Percentiles rank a stretch among this genome's conserved stretches.
Conservation (phyloP, 345 rosid species). For the Excoecaria agallocha region DNA sequence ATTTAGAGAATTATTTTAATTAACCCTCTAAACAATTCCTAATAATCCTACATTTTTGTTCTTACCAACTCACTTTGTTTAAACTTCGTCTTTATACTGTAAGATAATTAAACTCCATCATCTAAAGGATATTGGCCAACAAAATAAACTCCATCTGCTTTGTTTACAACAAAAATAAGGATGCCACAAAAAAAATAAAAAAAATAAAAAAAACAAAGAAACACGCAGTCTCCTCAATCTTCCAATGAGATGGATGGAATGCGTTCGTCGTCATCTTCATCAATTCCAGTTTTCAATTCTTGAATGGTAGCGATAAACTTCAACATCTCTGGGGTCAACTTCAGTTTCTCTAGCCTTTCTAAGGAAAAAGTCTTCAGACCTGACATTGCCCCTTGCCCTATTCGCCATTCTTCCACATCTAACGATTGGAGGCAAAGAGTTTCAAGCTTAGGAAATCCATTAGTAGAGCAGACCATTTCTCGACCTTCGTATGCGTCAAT, state of each 20-base stretch:
- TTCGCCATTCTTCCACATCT: not conserved
- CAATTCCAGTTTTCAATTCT: not conserved
- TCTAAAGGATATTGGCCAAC: too few species aligned
- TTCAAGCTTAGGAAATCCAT: conserved; percentile 18
- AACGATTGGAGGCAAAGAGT: not conserved
- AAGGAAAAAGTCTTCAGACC: not conserved
- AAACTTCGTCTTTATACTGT: too few species aligned
- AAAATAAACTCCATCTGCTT: too few species aligned
- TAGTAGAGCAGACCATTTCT: conserved; percentile 15
- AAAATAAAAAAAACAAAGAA: too few species aligned
- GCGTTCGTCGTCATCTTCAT: not conserved
- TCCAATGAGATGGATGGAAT: not conserved
- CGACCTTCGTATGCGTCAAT: not conserved
- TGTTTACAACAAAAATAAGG: too few species aligned
- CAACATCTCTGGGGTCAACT: not conserved
- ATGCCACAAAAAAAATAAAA: too few species aligned
- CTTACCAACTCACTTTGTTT: too few species aligned
- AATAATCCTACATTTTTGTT: too few species aligned
- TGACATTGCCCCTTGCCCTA: conserved; percentile 18
- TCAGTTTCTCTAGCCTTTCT: not conserved
- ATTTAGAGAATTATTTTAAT: too few species aligned
- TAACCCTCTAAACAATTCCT: too few species aligned
- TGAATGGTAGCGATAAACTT: not conserved
- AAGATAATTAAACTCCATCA: too few species aligned
- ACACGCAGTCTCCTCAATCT: too few species aligned